Conservation (phyloP, 2,329 filamentous ascomycete species). For the Alternaria burnsii region DNA sequence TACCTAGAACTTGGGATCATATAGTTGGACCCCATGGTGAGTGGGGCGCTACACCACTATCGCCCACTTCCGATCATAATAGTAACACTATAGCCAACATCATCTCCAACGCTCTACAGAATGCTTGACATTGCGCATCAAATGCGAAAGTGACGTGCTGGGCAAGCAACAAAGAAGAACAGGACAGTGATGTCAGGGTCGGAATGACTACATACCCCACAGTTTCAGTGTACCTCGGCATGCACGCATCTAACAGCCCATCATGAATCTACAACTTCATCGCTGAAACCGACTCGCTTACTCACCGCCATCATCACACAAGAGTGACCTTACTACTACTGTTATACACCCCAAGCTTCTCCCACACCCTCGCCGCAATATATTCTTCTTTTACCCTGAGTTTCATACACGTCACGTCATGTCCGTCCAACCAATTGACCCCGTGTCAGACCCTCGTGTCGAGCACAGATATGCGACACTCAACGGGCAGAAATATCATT, state of each 20-base stretch:
- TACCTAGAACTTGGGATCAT: not conserved
- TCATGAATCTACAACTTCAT: not conserved
- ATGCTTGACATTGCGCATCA: not conserved
- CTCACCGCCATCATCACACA: not conserved
- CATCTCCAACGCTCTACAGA: not conserved
- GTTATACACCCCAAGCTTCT: not conserved
- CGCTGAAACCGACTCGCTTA: conserved; percentile 1
- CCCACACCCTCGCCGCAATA: not conserved
- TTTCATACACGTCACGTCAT: conserved; percentile 47
- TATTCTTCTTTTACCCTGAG: conserved; percentile 10
- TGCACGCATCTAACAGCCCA: conserved; percentile 2
- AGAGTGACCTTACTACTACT: not conserved
- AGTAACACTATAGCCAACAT: not conserved
- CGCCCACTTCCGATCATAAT: not conserved
- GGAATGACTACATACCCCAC: not conserved
- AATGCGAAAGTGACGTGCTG: not conserved
- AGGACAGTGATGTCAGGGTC: not conserved
- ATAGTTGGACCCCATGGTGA: not conserved
- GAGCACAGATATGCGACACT: conserved; percentile 69
- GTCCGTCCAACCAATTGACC: conserved; percentile 68
- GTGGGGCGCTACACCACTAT: not conserved
- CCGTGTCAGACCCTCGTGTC: conserved; percentile 71
- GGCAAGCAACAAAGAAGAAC: not conserved
- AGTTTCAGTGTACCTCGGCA: conserved; percentile 5
- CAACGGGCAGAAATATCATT: conserved; percentile 75